phyloP scores from a whole-genome alignment of 1,139 yeast genomes.

The Geotrichum armillariae region DNA sequence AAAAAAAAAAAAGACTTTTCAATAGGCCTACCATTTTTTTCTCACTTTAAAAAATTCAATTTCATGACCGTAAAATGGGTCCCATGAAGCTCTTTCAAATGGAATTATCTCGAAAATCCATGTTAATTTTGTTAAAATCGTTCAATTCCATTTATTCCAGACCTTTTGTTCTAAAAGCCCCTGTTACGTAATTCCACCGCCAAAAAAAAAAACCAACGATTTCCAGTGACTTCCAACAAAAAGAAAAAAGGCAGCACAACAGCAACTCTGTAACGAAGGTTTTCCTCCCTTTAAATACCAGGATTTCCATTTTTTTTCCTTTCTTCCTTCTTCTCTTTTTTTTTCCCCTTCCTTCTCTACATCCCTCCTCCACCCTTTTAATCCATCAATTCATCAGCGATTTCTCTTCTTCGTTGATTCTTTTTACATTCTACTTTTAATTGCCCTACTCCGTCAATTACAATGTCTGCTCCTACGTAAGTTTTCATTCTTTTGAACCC shows the following conservation, averaged over 20 bases:
- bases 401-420: not conserved
- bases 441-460: not conserved
- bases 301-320: not conserved
- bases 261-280: not conserved
- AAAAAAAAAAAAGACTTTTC: no score
- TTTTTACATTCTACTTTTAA: not conserved
- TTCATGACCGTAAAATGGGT: no score
- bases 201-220: not conserved
- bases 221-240: no score
- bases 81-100: no score
- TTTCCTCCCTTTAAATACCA: not conserved
- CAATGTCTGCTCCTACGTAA: slow-evolving; percentile 22
- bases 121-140: no score
- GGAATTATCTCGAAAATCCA: no score
- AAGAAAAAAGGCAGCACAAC: not conserved
- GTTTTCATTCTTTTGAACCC: not conserved
- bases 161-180: no score
- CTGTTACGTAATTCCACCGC: no score
- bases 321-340: slow-evolving; percentile 1
- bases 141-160: no score
- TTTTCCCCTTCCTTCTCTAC: not conserved
- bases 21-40: no score
- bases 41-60: no score
- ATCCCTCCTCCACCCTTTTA: no score
- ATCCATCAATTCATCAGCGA: not conserved